Conservation (phyloP, 805 yeast species). For the Starmerella ratchasimensis region DNA sequence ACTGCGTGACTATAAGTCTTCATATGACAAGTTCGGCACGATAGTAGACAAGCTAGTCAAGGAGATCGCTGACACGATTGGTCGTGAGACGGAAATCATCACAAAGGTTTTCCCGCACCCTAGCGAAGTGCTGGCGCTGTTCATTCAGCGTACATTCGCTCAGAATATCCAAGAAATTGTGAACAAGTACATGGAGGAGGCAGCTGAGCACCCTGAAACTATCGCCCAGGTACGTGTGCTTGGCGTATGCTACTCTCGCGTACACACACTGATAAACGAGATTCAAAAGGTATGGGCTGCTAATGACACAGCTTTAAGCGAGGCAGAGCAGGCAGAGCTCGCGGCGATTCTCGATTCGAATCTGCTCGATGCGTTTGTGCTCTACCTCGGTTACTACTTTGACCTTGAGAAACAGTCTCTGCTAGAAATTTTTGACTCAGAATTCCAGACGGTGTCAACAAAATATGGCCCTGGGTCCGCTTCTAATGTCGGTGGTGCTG, state of each 20-base stretch:
- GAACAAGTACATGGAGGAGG: slow-evolving; percentile 44
- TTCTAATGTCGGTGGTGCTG: neutral
- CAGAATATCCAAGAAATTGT: slow-evolving; percentile 40
- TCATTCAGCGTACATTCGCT: slow-evolving; percentile 63
- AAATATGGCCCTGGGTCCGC: neutral
- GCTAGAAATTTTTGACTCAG: slow-evolving; percentile 24
- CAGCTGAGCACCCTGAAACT: slow-evolving; percentile 51
- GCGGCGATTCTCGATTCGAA: slow-evolving; percentile 49
- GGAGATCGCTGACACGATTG: slow-evolving; percentile 44
- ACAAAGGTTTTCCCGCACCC: slow-evolving; percentile 59
- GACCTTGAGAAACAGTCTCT: slow-evolving; percentile 37
- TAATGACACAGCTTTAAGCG: slow-evolving; percentile 12
- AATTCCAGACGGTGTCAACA: slow-evolving; percentile 4
- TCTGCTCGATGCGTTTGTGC: slow-evolving; percentile 57
- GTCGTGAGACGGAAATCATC: slow-evolving; percentile 61
- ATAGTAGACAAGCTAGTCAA: slow-evolving; percentile 40
- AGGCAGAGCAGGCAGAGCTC: slow-evolving; percentile 31
- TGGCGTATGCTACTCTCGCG: slow-evolving; percentile 47
- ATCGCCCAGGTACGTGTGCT: slow-evolving; percentile 42
- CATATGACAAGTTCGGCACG: slow-evolving; percentile 37
- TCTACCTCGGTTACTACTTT: slow-evolving; percentile 55
- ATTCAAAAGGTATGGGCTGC: slow-evolving; percentile 43
- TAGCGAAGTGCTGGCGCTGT: slow-evolving; percentile 49
- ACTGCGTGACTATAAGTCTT: slow-evolving; percentile 45
- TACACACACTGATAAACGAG: slow-evolving; percentile 48